A percentile compares a stretch with the other conserved stretches of the same genome.
phyloP scores from a whole-genome alignment of 352 stramenopile species.

The Globisporangium middletonii region DNA sequence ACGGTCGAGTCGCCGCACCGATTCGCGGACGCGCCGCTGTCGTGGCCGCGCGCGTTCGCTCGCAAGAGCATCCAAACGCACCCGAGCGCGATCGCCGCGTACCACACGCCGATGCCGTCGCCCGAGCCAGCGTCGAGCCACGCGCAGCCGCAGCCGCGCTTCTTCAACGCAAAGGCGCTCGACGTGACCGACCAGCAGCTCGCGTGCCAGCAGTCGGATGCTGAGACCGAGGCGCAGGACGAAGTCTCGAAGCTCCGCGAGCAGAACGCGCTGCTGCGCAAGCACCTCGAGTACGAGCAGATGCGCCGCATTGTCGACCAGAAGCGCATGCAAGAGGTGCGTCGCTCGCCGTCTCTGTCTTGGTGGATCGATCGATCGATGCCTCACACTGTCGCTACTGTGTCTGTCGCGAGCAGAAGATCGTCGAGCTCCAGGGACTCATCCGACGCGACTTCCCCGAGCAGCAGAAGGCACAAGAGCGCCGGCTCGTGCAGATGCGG shows the following conservation, averaged over 20 bases:
- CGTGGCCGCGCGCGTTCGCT: constrained; percentile 3
- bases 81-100: neutral
- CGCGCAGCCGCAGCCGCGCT: constrained; percentile 5
- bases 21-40: neutral
- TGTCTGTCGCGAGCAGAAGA: constrained; percentile 33
- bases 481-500: constrained; percentile 18
- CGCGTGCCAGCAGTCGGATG: neutral
- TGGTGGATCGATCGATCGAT: neutral
- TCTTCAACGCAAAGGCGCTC: constrained; percentile 3
- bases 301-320: constrained; percentile 56
- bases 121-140: neutral
- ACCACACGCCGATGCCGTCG: neutral
- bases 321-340: constrained; percentile 60
- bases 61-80: constrained; percentile 1
- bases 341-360: neutral
- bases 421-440: constrained; percentile 60
- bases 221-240: constrained; percentile 15
- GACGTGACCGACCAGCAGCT: neutral
- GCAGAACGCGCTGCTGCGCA: constrained; percentile 47
- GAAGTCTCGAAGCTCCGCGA: constrained; percentile 42
- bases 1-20: neutral
- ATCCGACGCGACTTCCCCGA: constrained; percentile 49
- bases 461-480: constrained; percentile 30
- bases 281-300: constrained; percentile 60
- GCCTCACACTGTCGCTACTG: neutral